These are phyloP conservation scores for Fragaria iinumae DNA, from an alignment of 306 rosid species.

Conservation along the genomic window DNA sequence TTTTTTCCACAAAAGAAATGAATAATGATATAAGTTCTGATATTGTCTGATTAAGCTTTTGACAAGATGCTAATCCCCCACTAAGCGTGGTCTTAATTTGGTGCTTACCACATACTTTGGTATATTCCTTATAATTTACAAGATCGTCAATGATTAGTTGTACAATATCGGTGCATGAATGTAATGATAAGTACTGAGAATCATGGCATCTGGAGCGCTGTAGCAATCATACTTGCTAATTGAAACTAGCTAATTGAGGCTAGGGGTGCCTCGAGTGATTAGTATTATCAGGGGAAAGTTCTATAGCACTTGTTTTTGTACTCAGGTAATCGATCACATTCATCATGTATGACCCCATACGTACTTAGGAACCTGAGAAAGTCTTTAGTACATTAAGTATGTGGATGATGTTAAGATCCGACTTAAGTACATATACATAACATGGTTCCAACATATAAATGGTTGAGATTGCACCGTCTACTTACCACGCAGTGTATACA, in stretches of 20 bases:
- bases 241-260: not conserved
- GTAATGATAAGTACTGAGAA: not conserved
- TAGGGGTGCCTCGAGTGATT: not conserved
- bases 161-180: conserved; percentile 15
- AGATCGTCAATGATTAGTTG: conserved; percentile 18
- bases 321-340: too few species aligned
- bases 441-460: too few species aligned
- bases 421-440: too few species aligned
- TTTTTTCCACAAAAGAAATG: not conserved
- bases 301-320: not conserved
- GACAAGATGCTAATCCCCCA: conserved; percentile 12
- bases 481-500: too few species aligned
- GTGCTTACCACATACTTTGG: not conserved
- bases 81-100: conserved; percentile 9
- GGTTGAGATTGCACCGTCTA: too few species aligned
- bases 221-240: not conserved
- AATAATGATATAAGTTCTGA: not conserved
- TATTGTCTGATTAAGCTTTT: conserved; percentile 4
- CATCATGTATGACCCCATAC: too few species aligned
- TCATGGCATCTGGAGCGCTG: not conserved
- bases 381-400: too few species aligned
- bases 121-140: not conserved
- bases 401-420: too few species aligned
- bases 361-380: too few species aligned
- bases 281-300: not conserved